phyloP scores from a whole-genome alignment of 768 basidiomycete species.

The Tubosaeta sp. region DNA sequence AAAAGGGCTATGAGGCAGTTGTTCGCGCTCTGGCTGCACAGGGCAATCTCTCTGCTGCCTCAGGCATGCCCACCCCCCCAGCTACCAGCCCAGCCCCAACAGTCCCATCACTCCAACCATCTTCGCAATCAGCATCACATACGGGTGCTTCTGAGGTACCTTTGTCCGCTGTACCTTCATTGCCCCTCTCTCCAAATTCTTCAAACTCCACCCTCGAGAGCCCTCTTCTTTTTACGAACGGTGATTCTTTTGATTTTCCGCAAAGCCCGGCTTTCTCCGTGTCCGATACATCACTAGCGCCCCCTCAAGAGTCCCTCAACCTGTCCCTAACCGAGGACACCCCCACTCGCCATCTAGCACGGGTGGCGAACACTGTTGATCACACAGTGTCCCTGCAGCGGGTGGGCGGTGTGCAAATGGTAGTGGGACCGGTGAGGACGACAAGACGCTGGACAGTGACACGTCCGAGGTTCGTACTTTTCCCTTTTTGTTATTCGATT shows the following conservation, averaged over 20 bases:
- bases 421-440: constrained; percentile 22
- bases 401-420: constrained; percentile 54
- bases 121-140: constrained; percentile 20
- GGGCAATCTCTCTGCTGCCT: constrained; percentile 30
- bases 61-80: constrained; percentile 13
- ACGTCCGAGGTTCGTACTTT: constrained; percentile 34
- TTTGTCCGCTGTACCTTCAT: constrained; percentile 26
- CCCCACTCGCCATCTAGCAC: constrained; percentile 97
- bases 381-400: constrained; percentile 86
- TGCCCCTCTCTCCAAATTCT: constrained; percentile 40
- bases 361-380: constrained; percentile 79
- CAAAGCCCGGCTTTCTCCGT: constrained; percentile 35
- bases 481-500: constrained; percentile 14
- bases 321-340: constrained; percentile 38
- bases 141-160: constrained; percentile 19
- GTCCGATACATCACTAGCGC: constrained; percentile 27
- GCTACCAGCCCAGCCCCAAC: constrained; percentile 7
- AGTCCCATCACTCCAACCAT: constrained; percentile 8
- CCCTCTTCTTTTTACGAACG: constrained; percentile 23
- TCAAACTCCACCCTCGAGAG: constrained; percentile 39
- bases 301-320: constrained; percentile 26
- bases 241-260: constrained; percentile 31
- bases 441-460: constrained; percentile 14
- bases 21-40: constrained; percentile 70
- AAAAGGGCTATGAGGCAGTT: constrained; percentile 78